Base-by-base conservation (phyloP, 1,284 basidiomycete genomes). In the Cystobasidiaceae sp. region DNA sequence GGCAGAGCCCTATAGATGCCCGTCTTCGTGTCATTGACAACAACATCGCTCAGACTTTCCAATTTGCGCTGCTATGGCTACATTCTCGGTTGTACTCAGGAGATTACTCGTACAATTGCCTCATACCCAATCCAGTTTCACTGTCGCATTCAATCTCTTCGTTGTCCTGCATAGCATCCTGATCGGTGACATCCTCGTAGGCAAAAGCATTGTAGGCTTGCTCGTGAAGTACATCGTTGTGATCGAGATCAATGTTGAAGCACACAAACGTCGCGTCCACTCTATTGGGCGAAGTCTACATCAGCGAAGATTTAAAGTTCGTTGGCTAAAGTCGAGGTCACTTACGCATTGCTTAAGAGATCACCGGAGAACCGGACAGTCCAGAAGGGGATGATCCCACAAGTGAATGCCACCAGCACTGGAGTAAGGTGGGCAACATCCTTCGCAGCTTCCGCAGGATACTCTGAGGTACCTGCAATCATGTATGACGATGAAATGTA, bases 181-280 rank as follows among this genome's bases (percentile, higher is more conserved):
- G 28, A 8, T 46, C 44, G 15, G 32, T 33, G 13, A 37, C 61
- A 13, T 64, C 61, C 30, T 64, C 61, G 50, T 64, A 64, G 7
- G 61, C 61, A 19, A 64, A 64, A n/a, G 61, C 61, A 0, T 64
- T 52, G 37, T 41, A 64, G 23, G 52, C 61, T 41, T 64, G 44
- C 19, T 55, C 25, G 44, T 51, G 25, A n/a, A 39, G 33, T 4
- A 21, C 56, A 19, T 48, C 41, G 6, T 52, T 52, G 4, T 41
- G 55, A 28, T 64, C 61, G 25, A 64, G 44, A 51, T 64, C 61
- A 25, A 64, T 64, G 21, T 64, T 64, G 52, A 64, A 64, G 61
- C 61, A 64, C 5, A 64, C 61, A 25, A 64, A 64, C 7, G 48
- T 46, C 9, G 61, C 61, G 41, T 64, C 61, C 17, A 64, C 30